Evolutionary conservation across 1,139 yeast genomes (phyloP).

Genomic region (Kodamaea alishanica): DNA sequence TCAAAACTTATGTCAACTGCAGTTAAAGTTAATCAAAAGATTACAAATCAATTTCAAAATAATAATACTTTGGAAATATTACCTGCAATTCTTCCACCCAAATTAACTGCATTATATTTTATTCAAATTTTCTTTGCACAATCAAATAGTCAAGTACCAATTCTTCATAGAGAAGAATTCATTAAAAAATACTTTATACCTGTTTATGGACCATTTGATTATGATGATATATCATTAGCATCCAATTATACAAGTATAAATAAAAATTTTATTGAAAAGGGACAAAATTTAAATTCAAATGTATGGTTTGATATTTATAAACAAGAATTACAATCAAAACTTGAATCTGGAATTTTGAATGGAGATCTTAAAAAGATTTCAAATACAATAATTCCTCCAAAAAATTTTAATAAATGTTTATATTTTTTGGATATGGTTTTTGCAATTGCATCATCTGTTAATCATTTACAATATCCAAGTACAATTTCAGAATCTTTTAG

Average conservation of each 20-base stretch:
- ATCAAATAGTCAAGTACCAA: conserved; percentile 77
- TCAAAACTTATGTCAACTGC: conserved; percentile 76
- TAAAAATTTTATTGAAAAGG: conserved; percentile 8
- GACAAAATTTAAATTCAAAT: not conserved
- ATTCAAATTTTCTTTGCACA: conserved; percentile 71
- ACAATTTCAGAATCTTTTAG: conserved; percentile 70
- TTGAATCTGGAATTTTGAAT: conserved; percentile 8
- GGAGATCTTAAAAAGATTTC: conserved; percentile 26
- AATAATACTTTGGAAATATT: conserved; percentile 15
- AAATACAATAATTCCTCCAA: conserved; percentile 44
- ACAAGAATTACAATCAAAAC: conserved; percentile 23
- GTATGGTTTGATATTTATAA: conserved; percentile 46
- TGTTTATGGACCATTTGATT: conserved; percentile 65
- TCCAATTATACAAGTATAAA: conserved; percentile 57
- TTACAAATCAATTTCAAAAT: not conserved
- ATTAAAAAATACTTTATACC: conserved; percentile 66
- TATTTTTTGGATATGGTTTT: conserved; percentile 72
- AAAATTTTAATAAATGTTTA: conserved; percentile 37
- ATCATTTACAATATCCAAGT: conserved; percentile 65
- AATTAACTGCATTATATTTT: conserved; percentile 63
- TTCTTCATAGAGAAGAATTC: conserved; percentile 77
- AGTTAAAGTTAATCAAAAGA: conserved; percentile 48
- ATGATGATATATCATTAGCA: conserved; percentile 52
- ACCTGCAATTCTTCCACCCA: conserved; percentile 64
- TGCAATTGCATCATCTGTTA: conserved; percentile 76